phyloP scores from a whole-genome alignment of 2,329 filamentous ascomycete species.

The Trichoderma harzianum region DNA sequence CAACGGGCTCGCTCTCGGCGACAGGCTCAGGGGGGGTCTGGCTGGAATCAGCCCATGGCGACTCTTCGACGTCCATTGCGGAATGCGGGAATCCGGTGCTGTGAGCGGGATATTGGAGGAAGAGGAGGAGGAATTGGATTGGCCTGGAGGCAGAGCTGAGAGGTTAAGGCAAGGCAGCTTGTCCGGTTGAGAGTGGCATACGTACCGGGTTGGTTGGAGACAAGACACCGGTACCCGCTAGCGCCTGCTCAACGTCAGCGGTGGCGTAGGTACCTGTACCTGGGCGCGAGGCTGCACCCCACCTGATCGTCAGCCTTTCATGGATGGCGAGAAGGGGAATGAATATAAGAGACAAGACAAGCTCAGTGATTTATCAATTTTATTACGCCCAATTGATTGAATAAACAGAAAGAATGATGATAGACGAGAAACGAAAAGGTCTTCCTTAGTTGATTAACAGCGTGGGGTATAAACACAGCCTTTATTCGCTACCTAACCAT shows the following conservation, averaged over 20 bases:
- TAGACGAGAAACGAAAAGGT: not conserved
- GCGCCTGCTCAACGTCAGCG: conserved; percentile 16
- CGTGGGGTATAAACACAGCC: not conserved
- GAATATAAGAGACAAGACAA: not conserved
- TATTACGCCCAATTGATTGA: not conserved
- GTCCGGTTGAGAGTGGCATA: not conserved
- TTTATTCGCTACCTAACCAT: not conserved
- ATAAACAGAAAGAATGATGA: rapidly evolving
- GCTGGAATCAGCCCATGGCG: conserved; percentile 51
- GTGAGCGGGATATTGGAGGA: not conserved
- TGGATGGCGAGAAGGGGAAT: not conserved
- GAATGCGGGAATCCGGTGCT: conserved; percentile 13
- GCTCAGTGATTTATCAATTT: not conserved
- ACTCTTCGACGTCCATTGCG: conserved; percentile 51
- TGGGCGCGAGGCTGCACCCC: conserved; percentile 1
- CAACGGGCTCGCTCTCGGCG: conserved; percentile 33
- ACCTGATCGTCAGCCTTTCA: not conserved
- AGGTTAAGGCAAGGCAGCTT: not conserved
- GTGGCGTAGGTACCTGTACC: conserved; percentile 13
- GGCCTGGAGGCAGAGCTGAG: not conserved
- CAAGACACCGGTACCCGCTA: conserved; percentile 7
- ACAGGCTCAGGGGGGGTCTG: conserved; percentile 28
- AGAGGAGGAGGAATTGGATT: not conserved
- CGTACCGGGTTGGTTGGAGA: not conserved
- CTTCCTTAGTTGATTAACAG: not conserved